Conservation (phyloP, 2,329 filamentous ascomycete species). For the Diatrype stigma region DNA sequence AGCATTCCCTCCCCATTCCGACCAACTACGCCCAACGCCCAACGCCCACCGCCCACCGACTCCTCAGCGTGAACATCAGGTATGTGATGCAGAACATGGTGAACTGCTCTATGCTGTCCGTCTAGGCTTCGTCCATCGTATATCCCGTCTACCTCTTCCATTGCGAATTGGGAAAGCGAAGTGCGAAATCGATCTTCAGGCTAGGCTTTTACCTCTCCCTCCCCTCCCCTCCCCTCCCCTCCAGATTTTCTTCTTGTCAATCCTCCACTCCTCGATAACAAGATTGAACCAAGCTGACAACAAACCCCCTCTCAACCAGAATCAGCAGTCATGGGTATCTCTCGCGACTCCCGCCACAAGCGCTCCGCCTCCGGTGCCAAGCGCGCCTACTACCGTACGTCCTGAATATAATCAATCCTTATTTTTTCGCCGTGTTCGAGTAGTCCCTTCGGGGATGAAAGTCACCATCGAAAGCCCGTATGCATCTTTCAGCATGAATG, state of each 20-base stretch:
- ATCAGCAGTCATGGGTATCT: slow-evolving; percentile 96
- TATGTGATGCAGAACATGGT: not conserved
- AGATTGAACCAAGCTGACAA: slow-evolving; percentile 10
- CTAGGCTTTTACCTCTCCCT: not conserved
- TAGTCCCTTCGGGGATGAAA: slow-evolving; percentile 5
- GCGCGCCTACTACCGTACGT: slow-evolving; percentile 85
- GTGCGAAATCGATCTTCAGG: not conserved
- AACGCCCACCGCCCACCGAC: not conserved
- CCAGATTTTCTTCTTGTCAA: not conserved
- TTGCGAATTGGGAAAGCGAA: not conserved
- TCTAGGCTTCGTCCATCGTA: not conserved
- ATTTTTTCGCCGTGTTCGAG: slow-evolving; percentile 10
- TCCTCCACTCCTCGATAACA: not conserved
- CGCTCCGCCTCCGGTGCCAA: slow-evolving; percentile 98
- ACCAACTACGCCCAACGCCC: not conserved
- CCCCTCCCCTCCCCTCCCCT: not conserved
- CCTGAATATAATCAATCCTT: slow-evolving; percentile 24
- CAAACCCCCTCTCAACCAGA: slow-evolving; percentile 39
- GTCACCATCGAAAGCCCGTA: slow-evolving; percentile 63
- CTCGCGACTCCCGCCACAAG: slow-evolving; percentile 99
- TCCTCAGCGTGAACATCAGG: not conserved
- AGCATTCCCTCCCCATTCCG: not conserved
- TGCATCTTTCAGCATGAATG: slow-evolving; percentile 39
- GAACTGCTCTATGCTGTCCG: slow-evolving; percentile 5
- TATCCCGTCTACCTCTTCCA: not conserved